A percentile compares a stretch with the other conserved stretches of the same genome.
Evolutionary conservation across 192 early-diverging fungal genomes (phyloP).

Genomic region (Chytriomyces hyalinus): DNA sequence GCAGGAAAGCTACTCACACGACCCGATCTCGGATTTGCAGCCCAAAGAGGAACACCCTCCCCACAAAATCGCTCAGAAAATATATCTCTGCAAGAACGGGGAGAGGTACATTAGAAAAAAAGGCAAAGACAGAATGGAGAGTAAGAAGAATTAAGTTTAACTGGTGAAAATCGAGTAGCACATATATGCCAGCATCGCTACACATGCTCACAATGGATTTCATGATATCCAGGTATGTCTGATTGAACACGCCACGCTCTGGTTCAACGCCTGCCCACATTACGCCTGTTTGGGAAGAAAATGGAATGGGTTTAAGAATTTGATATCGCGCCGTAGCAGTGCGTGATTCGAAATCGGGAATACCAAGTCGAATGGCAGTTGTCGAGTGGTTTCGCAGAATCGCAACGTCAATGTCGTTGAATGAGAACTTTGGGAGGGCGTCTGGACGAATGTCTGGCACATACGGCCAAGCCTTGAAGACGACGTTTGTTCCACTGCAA

Average conservation of each 20-base stretch:
- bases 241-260: slow-evolving; percentile 58
- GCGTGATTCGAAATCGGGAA: not conserved
- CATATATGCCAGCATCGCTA: slow-evolving; percentile 61
- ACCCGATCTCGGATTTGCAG: slow-evolving; percentile 19
- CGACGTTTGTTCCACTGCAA: slow-evolving; percentile 35
- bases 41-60: slow-evolving; percentile 36
- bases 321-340: not conserved
- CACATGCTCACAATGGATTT: slow-evolving; percentile 54
- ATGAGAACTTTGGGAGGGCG: slow-evolving; percentile 25
- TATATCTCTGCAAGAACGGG: slow-evolving; percentile 17
- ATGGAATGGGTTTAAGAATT: not conserved
- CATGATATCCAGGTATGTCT: slow-evolving; percentile 61
- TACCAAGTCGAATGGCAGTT: slow-evolving; percentile 36
- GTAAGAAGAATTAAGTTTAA: slow-evolving; percentile 44
- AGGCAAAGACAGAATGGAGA: slow-evolving; percentile 51
- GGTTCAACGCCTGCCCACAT: slow-evolving; percentile 72
- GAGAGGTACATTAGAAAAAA: slow-evolving; percentile 45
- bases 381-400: slow-evolving; percentile 24
- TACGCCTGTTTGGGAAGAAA: slow-evolving; percentile 19
- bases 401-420: slow-evolving; percentile 29
- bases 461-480: slow-evolving; percentile 33
- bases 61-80: slow-evolving; percentile 38
- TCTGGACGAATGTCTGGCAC: slow-evolving; percentile 27
- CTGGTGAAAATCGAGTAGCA: slow-evolving; percentile 72
- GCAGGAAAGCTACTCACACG: too few relatives aligned